These are phyloP conservation scores for Puccinia coronata DNA, from an alignment of 1,284 basidiomycete genomes.

Conservation along the genomic window DNA sequence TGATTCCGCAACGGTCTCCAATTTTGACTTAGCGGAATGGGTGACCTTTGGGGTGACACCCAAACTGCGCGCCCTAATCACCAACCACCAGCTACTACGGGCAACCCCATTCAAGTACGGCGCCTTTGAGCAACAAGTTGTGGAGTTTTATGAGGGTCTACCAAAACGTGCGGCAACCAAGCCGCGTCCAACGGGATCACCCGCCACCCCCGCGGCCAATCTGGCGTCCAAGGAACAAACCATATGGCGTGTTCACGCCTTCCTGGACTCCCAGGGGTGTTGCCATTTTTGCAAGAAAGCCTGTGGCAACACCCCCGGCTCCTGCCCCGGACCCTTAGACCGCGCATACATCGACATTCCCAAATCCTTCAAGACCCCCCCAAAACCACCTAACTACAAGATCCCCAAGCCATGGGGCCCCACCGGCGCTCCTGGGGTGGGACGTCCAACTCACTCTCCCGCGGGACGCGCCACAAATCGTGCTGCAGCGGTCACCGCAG, in stretches of 20 bases:
- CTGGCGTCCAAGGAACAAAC: background rate
- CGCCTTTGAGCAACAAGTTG: background rate
- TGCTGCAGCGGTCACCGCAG: background rate
- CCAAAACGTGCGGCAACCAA: background rate
- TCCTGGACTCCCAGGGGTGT: background rate
- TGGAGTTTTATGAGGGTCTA: background rate
- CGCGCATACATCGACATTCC: background rate
- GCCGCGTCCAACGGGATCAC: background rate
- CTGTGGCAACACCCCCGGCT: background rate
- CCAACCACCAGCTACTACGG: background rate
- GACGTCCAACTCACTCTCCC: background rate
- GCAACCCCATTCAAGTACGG: background rate
- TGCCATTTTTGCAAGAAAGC: slow-evolving; percentile 19
- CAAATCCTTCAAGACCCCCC: background rate
- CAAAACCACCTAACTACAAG: background rate
- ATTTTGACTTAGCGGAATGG: background rate
- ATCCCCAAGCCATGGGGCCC: background rate
- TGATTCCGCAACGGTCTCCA: background rate
- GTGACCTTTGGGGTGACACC: background rate
- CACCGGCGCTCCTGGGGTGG: background rate
- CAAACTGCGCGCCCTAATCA: background rate
- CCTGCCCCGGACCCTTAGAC: background rate
- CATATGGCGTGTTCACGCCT: background rate
- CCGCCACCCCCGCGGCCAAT: background rate
- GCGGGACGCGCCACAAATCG: background rate